Evolutionary conservation across 345 rosid genomes (phyloP).

Genomic region (Boechera stricta): DNA sequence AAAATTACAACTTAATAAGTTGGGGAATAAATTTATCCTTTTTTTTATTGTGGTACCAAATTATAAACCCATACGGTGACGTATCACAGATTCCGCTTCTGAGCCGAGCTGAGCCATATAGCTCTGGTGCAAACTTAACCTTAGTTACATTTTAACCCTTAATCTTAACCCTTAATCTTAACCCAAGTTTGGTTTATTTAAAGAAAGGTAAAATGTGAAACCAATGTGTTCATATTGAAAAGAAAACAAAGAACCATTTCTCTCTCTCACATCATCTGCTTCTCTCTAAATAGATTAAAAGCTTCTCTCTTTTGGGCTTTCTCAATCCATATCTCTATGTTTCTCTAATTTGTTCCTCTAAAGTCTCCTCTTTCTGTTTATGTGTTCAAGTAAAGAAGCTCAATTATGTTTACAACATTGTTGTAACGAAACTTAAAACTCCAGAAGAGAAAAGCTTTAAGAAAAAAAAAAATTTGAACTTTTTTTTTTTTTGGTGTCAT

Average conservation of each 20-base stretch:
- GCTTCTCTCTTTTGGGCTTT: conserved; percentile 27
- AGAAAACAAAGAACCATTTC: conserved; percentile 33
- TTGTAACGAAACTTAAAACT: conserved; percentile 9
- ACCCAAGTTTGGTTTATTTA: conserved; percentile 76
- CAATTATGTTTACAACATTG: conserved; percentile 44
- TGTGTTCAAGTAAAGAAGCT: conserved; percentile 50
- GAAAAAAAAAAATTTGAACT: not conserved
- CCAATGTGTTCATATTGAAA: conserved; percentile 54
- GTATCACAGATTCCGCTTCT: conserved; percentile 22
- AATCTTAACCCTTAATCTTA: conserved; percentile 46
- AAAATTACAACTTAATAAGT: no score
- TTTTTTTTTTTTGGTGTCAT: conserved; percentile 22
- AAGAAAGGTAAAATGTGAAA: conserved; percentile 48
- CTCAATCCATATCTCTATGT: not conserved
- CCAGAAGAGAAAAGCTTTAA: not conserved
- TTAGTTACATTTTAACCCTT: conserved; percentile 66
- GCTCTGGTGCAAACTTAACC: conserved; percentile 54
- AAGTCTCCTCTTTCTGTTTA: conserved; percentile 29
- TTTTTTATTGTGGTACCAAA: not conserved
- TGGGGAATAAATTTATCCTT: no score
- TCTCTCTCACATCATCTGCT: conserved; percentile 1
- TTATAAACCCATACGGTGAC: conserved; percentile 20
- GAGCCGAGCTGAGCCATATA: conserved; percentile 27
- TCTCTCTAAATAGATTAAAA: not conserved
- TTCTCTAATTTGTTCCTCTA: not conserved